A percentile compares a stretch with the other conserved stretches of the same genome.
phyloP scores from a whole-genome alignment of 192 early-diverging fungal species.

The Radiomyces spectabilis region DNA sequence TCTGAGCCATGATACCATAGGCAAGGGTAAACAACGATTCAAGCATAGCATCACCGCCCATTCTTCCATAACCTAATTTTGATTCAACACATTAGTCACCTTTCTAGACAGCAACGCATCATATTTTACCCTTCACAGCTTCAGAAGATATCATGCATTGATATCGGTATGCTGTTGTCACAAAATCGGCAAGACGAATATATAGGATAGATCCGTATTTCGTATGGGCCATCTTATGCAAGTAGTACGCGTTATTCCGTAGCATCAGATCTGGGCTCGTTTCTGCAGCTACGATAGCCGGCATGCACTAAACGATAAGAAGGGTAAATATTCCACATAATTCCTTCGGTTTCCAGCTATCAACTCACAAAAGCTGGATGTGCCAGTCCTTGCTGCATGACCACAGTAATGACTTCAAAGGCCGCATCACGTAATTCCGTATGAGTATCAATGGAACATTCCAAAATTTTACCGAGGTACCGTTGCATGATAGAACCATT shows the following conservation, averaged over 20 bases:
- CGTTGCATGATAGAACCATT: conserved; percentile 85
- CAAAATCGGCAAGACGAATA: conserved; percentile 68
- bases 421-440: conserved; percentile 55
- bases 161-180: conserved; percentile 69
- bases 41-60: conserved; percentile 2
- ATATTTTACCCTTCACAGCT: conserved; percentile 32
- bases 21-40: conserved; percentile 2
- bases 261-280: conserved; percentile 55
- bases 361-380: conserved; percentile 74
- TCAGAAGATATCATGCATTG: conserved; percentile 38
- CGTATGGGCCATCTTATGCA: conserved; percentile 68
- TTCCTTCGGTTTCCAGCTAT: too few species aligned
- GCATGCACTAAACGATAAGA: conserved; percentile 64
- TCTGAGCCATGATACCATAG: conserved; percentile 9
- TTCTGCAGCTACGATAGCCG: conserved; percentile 80
- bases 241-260: conserved; percentile 59
- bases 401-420: conserved; percentile 75
- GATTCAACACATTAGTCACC: background rate
- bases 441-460: conserved; percentile 55
- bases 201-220: conserved; percentile 91
- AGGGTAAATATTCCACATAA: too few species aligned
- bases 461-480: conserved; percentile 69
- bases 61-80: conserved; percentile 2
- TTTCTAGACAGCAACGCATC: background rate
- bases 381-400: conserved; percentile 84